phyloP scores from a whole-genome alignment of 495 filamentous ascomycete genomes.

The Lepraria neglecta region DNA sequence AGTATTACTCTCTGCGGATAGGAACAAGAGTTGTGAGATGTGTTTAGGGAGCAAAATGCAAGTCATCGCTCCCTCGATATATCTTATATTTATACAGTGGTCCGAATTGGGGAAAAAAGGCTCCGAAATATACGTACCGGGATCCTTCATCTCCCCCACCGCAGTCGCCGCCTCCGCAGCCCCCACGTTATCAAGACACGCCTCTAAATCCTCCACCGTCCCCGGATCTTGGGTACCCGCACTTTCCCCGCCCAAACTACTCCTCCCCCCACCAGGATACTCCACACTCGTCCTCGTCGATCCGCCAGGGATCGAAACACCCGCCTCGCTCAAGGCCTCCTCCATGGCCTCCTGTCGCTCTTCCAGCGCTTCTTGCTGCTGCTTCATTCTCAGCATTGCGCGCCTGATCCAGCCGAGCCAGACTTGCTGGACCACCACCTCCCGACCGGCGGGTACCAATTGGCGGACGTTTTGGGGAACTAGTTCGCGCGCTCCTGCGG shows the following conservation, averaged over 20 bases:
- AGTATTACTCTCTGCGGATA: no score
- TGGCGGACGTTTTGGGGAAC: background rate
- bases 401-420: constrained; percentile 4
- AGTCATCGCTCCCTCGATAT: no score
- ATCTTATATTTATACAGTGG: no score
- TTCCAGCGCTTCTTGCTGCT: background rate
- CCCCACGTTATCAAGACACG: background rate
- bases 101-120: no score
- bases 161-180: background rate
- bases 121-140: no score
- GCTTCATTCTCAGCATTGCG: background rate
- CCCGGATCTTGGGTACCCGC: background rate
- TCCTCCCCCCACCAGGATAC: background rate
- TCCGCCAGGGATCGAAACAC: background rate
- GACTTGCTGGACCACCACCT: constrained; percentile 12
- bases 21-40: no score
- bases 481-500: background rate
- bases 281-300: background rate
- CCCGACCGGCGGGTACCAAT: constrained; percentile 1
- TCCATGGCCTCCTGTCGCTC: background rate
- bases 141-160: background rate
- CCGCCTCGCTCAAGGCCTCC: constrained; percentile 7
- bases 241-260: background rate
- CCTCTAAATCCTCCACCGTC: background rate
- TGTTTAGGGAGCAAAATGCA: no score